Conservation (phyloP, 192 early-diverging fungal genomes). For the Backusella tarrabulga region DNA sequence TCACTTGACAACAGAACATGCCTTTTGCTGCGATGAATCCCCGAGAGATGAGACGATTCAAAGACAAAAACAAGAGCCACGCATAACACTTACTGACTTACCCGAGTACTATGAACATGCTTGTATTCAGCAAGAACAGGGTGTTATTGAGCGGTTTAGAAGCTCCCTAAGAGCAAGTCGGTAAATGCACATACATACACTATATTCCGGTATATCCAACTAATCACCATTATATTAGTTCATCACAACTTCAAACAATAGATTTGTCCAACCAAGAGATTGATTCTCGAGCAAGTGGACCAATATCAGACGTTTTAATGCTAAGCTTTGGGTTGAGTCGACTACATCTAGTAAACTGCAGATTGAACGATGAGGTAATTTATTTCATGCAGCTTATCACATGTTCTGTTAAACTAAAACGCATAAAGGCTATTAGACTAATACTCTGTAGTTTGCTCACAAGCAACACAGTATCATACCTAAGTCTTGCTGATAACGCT, state of each 20-base stretch:
- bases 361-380: constrained; percentile 66
- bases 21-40: not conserved
- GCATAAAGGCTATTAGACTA: constrained; percentile 52
- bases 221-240: not conserved
- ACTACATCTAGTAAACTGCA: constrained; percentile 67
- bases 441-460: constrained; percentile 68
- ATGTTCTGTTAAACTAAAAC: not conserved
- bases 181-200: not conserved
- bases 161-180: constrained; percentile 2
- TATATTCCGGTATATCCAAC: not conserved
- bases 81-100: not conserved
- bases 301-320: constrained; percentile 78
- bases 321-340: constrained; percentile 68
- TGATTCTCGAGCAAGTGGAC: constrained; percentile 52
- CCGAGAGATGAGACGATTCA: constrained; percentile 8
- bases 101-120: constrained; percentile 25
- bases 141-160: constrained; percentile 12
- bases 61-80: not conserved
- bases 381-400: not conserved
- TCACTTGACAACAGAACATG: constrained; percentile 47
- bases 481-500: constrained; percentile 67
- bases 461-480: constrained; percentile 58
- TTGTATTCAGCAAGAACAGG: constrained; percentile 24
- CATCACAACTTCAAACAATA: constrained; percentile 13
- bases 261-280: constrained; percentile 42